Conservation (phyloP, 768 basidiomycete genomes). For the Serendipita sp. region DNA sequence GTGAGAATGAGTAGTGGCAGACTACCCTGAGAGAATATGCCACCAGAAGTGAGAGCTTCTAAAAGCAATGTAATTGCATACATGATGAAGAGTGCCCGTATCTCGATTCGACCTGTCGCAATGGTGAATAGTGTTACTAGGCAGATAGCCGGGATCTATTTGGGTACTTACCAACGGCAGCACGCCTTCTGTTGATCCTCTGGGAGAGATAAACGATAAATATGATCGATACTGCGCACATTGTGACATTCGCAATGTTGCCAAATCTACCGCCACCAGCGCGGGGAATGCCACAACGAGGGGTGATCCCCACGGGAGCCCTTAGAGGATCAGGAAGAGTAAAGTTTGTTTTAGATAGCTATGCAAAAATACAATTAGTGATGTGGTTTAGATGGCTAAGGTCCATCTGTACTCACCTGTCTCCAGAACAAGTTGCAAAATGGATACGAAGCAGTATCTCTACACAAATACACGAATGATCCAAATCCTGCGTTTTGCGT, state of each 20-base stretch:
- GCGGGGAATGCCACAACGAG: slow-evolving; percentile 59
- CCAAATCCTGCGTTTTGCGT: slow-evolving; percentile 32
- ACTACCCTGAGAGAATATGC: slow-evolving; percentile 42
- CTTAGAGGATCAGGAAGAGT: slow-evolving; percentile 29
- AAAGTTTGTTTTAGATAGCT: slow-evolving; percentile 15
- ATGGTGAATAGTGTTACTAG: background rate
- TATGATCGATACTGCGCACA: slow-evolving; percentile 58
- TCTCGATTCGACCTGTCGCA: slow-evolving; percentile 17
- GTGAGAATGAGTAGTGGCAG: slow-evolving; percentile 53
- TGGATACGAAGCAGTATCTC: slow-evolving; percentile 58
- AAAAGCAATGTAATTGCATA: slow-evolving; percentile 15
- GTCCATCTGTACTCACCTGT: slow-evolving; percentile 36
- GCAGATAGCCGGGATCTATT: background rate
- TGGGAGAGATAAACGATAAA: slow-evolving; percentile 41
- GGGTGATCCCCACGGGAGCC: slow-evolving; percentile 73
- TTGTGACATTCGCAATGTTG: slow-evolving; percentile 75
- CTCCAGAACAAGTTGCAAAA: slow-evolving; percentile 93
- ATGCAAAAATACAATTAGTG: slow-evolving; percentile 10
- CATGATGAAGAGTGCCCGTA: slow-evolving; percentile 19
- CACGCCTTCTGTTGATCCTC: slow-evolving; percentile 48
- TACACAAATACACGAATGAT: slow-evolving; percentile 55
- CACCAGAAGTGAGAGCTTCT: slow-evolving; percentile 14
- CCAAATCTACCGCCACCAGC: slow-evolving; percentile 38
- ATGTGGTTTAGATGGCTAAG: slow-evolving; percentile 13
- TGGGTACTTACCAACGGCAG: slow-evolving; percentile 61